Conservation (phyloP, 2,329 filamentous ascomycete genomes). For the Lithohypha guttulata region DNA sequence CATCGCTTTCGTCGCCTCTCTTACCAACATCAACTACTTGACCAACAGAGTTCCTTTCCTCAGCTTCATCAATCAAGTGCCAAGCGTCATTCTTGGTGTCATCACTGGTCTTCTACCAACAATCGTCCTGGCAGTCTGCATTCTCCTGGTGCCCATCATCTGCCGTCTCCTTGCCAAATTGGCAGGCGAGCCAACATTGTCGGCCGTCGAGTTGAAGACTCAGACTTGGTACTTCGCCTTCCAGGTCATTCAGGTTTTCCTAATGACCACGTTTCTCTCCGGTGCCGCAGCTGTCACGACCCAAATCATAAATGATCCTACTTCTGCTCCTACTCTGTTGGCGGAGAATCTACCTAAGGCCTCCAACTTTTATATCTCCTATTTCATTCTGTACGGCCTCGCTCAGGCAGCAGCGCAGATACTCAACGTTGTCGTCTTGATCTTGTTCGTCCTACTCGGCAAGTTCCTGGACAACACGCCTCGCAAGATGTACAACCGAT, state of each 20-base stretch:
- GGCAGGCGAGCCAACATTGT: conserved; percentile 67
- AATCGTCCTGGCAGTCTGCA: conserved; percentile 66
- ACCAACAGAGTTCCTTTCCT: conserved; percentile 46
- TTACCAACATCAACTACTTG: conserved; percentile 73
- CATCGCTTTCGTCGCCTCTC: conserved; percentile 68
- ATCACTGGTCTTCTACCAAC: conserved; percentile 76
- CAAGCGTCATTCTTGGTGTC: conserved; percentile 59
- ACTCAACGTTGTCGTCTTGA: conserved; percentile 19
- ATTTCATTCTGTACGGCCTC: conserved; percentile 85
- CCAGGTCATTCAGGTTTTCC: conserved; percentile 74
- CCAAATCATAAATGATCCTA: conserved; percentile 55
- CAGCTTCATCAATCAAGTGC: conserved; percentile 63
- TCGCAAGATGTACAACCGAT: conserved; percentile 63
- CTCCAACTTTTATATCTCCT: conserved; percentile 91
- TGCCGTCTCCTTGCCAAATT: conserved; percentile 68
- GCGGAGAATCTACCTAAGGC: conserved; percentile 69
- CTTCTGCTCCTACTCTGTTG: conserved; percentile 53
- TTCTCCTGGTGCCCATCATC: conserved; percentile 75
- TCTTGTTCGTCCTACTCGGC: conserved; percentile 17
- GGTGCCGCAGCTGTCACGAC: conserved; percentile 63
- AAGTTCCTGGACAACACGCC: conserved; percentile 45
- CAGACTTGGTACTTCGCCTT: conserved; percentile 75
- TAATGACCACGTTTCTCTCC: conserved; percentile 73
- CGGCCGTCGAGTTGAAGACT: conserved; percentile 74
- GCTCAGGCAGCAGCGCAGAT: conserved; percentile 46